Evolutionary conservation across 1,284 basidiomycete genomes (phyloP).

Genomic region (Pulveroboletus ridleyi): DNA sequence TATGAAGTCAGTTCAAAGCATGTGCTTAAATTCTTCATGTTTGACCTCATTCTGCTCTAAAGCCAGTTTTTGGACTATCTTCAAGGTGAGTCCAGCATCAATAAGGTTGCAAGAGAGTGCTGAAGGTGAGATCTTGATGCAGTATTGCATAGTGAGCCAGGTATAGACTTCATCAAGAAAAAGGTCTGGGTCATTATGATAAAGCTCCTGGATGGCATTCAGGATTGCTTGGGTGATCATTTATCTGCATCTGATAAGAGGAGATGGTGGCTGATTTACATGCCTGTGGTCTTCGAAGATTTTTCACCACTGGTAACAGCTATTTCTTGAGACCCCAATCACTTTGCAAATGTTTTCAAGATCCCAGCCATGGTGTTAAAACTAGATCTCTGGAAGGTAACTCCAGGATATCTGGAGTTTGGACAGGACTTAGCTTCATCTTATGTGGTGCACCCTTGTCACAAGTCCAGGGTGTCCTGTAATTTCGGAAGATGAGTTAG

Average conservation of each 20-base stretch:
- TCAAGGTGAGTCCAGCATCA: neutral
- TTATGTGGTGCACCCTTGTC: no score
- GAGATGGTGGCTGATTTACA: neutral
- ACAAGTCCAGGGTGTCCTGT: no score
- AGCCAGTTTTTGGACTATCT: neutral
- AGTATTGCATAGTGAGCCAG: neutral
- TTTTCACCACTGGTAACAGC: neutral
- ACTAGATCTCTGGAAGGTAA: no score
- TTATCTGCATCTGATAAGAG: neutral
- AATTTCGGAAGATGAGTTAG: no score
- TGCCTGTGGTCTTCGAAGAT: neutral
- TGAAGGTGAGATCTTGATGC: neutral
- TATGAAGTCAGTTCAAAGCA: neutral
- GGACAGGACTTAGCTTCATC: no score
- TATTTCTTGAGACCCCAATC: neutral
- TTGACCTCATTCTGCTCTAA: neutral
- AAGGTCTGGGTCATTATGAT: neutral
- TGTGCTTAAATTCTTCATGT: neutral
- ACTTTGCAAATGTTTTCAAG: neutral
- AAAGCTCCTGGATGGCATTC: neutral
- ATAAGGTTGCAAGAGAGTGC: neutral
- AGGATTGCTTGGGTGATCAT: neutral
- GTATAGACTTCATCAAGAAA: neutral
- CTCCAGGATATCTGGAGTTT: no score
- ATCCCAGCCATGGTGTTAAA: no score